phyloP scores from a whole-genome alignment of 768 basidiomycete species.

The Rhizopogon rudus region DNA sequence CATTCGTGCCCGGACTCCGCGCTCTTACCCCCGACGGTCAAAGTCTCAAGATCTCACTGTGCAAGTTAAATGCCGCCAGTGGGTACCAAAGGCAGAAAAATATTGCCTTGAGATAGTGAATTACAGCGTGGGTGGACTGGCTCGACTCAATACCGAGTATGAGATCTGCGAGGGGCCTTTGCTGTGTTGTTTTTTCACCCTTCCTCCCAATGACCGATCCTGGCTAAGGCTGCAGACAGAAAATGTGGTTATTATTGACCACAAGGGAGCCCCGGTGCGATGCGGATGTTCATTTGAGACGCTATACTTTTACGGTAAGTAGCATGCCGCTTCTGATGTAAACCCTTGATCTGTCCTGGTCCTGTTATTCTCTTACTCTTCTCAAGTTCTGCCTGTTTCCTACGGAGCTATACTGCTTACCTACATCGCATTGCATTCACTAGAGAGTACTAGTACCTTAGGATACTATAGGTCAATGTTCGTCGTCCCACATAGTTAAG shows the following conservation, averaged over 20 bases:
- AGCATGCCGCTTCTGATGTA: too few relatives aligned
- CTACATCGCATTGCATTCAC: too few relatives aligned
- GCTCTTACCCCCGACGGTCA: neutral
- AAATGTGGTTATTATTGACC: neutral
- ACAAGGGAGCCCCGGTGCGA: neutral
- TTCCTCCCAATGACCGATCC: neutral
- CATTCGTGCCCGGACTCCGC: too few relatives aligned
- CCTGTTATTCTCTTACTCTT: neutral
- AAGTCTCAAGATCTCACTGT: neutral
- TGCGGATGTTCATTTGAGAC: neutral
- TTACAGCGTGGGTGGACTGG: neutral
- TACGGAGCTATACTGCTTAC: too few relatives aligned
- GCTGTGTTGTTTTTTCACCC: neutral
- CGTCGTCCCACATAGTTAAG: too few relatives aligned
- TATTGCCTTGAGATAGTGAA: neutral
- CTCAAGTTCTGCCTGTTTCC: too few relatives aligned
- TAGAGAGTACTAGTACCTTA: too few relatives aligned
- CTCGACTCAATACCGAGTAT: neutral
- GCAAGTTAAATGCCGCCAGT: neutral
- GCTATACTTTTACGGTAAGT: neutral
- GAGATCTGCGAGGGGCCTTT: neutral
- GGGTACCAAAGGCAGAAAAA: neutral
- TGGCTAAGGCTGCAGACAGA: neutral
- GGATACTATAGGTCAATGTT: too few relatives aligned
- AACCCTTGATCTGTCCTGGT: too few relatives aligned